Base-by-base conservation (phyloP, 2,329 filamentous ascomycete species). In the Pyrenophora tritici-repentis region DNA sequence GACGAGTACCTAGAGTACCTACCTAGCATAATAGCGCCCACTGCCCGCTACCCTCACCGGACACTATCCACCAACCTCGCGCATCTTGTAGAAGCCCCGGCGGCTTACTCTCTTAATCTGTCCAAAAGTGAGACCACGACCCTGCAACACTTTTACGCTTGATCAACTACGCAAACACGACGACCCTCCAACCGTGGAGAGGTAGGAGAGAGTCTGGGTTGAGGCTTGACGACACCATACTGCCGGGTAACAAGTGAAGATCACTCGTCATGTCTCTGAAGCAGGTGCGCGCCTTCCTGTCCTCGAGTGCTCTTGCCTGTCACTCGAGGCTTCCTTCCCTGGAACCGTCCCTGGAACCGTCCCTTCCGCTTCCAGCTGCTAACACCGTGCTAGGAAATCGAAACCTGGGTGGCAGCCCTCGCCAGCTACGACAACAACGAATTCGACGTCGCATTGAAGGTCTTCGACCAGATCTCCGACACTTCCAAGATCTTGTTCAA, bases 401-500 rank as follows among this genome's bases (percentile, higher is more conserved):
- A 97, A 79, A 96, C 91, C 42, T 99, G 94, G 94, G 94, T 97
- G 62, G 81, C 87, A 73, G 94, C 94, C 75, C 85, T 99, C 47
- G 86, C 81, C 65, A 87, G 88, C 72, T 99, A 99, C 79, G 94
- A 99, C 78, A 94, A 93, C 78, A 96, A 96, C 77, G 91, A 99
- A 70, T 97, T 96, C 76, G 93, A 97, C 68, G 89, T 93, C 61
- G 86, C 94, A 22, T 78, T 97, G 57, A 84, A 81, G 64, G 85
- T 89, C 55, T 97, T 99, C 71, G 89, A 90, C 57, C 84, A 82
- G 63, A 96, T 99, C 67, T 83, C 89, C 55, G 94, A 97, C 73
- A 99, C 94, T 0, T 97, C 94, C 64, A 97, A 96, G 80, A 99
- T 99, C 57, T 81, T 96, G 55, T 99, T 99, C 81, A 99, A 99